Percentiles rank a stretch among this genome's conserved stretches.
Conservation (phyloP, 176 grass and related monocot genomes). For the Raddia distichophylla region DNA sequence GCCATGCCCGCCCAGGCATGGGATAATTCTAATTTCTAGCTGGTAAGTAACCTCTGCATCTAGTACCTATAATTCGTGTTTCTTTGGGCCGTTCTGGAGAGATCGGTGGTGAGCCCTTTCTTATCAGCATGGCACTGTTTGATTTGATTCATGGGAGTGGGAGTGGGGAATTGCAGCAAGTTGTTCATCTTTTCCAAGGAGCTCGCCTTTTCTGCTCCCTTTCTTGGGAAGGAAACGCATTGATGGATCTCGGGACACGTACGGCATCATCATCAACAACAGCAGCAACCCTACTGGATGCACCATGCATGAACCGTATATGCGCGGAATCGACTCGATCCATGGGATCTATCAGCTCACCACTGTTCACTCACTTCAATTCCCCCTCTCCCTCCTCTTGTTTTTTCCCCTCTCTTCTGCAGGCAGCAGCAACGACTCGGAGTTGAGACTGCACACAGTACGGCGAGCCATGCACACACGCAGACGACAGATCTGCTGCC, state of each 20-base stretch:
- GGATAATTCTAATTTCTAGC: background rate
- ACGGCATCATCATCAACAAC: background rate
- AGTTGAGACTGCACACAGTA: background rate
- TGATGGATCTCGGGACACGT: slow-evolving; percentile 34
- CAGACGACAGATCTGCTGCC: slow-evolving; percentile 45
- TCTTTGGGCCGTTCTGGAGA: background rate
- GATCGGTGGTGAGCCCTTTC: background rate
- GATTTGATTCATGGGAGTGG: slow-evolving; percentile 18
- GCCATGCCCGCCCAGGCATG: background rate
- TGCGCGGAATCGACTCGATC: slow-evolving; percentile 4
- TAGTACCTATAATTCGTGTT: background rate
- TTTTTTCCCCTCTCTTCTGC: background rate
- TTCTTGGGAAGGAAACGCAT: slow-evolving; percentile 43
- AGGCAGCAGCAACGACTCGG: background rate
- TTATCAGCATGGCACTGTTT: slow-evolving; percentile 38
- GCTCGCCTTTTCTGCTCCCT: slow-evolving; percentile 17
- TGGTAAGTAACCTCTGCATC: background rate
- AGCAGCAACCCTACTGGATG: slow-evolving; percentile 34
- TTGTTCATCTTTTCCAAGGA: slow-evolving; percentile 56
- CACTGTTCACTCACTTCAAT: background rate
- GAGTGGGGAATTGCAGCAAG: slow-evolving; percentile 2
- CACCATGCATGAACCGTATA: background rate
- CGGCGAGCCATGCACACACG: background rate
- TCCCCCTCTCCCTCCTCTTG: background rate
- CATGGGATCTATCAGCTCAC: slow-evolving; percentile 31